Evolutionary conservation across 2,329 filamentous ascomycete species (phyloP).

Genomic region (Epichloe gansuensis): DNA sequence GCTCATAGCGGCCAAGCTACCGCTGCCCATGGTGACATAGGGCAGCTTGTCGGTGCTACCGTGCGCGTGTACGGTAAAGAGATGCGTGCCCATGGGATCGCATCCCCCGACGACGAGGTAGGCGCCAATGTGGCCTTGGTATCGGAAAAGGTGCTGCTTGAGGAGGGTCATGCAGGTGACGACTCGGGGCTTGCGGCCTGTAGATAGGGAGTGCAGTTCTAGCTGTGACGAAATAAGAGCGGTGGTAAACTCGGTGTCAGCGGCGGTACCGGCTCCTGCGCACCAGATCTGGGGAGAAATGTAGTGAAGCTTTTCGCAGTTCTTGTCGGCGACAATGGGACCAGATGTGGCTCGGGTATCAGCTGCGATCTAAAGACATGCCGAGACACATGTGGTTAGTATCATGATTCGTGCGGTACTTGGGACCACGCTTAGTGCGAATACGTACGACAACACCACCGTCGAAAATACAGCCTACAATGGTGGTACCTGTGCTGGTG

Average conservation of each 20-base stretch:
- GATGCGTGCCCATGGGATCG: slow-evolving; percentile 85
- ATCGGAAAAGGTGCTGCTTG: slow-evolving; percentile 97
- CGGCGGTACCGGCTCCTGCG: slow-evolving; percentile 91
- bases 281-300: slow-evolving; percentile 99
- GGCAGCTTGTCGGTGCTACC: slow-evolving; percentile 97
- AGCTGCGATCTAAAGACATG: slow-evolving; percentile 62
- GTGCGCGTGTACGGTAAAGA: slow-evolving; percentile 98
- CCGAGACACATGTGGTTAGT: not conserved
- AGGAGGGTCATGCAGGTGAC: slow-evolving; percentile 99
- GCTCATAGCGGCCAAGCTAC: slow-evolving; percentile 91
- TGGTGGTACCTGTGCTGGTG: slow-evolving; percentile 96
- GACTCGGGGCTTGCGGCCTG: slow-evolving; percentile 89
- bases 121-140: slow-evolving; percentile 95
- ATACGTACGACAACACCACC: slow-evolving; percentile 78
- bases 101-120: slow-evolving; percentile 96
- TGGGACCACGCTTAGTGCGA: not conserved
- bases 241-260: slow-evolving; percentile 98
- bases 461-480: slow-evolving; percentile 93
- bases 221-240: slow-evolving; percentile 97
- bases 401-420: not conserved
- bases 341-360: slow-evolving; percentile 95
- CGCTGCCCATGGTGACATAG: slow-evolving; percentile 98
- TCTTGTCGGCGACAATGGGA: slow-evolving; percentile 99
- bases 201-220: slow-evolving; percentile 92
- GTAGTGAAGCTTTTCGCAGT: slow-evolving; percentile 99